These are phyloP conservation scores for Malus hybrid DNA, from an alignment of 331 rosid genomes.

Conservation along the genomic window DNA sequence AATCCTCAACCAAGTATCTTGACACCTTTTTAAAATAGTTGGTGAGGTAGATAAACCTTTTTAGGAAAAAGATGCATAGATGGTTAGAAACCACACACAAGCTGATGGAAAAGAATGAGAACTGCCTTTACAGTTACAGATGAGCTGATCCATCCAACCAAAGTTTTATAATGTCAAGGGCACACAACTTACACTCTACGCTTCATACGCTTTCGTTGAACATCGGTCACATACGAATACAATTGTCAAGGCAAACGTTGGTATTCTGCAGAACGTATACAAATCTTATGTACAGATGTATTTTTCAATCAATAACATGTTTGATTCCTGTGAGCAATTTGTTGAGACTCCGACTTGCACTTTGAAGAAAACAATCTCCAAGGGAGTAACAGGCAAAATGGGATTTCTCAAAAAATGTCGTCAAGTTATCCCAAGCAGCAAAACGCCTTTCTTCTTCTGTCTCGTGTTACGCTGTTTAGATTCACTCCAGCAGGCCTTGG, in stretches of 20 bases:
- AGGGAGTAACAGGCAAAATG: neutral
- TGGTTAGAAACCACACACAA: neutral
- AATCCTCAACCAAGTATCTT: too few relatives aligned
- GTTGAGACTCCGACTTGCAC: constrained; percentile 2
- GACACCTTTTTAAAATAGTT: neutral
- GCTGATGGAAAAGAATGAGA: neutral
- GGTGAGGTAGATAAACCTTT: neutral
- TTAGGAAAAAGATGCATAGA: neutral
- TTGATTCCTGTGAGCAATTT: constrained; percentile 13
- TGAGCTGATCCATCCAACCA: neutral
- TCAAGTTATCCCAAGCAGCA: constrained; percentile 53
- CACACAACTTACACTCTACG: neutral
- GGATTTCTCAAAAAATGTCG: neutral
- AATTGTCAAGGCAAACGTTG: neutral
- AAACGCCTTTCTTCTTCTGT: constrained; percentile 33
- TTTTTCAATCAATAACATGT: neutral
- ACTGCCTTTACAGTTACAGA: neutral
- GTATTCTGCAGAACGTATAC: neutral
- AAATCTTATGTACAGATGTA: neutral
- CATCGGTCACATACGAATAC: neutral
- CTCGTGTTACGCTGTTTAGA: constrained; percentile 32
- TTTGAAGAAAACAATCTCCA: neutral
- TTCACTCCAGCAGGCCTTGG: constrained; percentile 39
- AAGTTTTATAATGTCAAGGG: neutral
- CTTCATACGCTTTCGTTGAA: neutral